phyloP scores from a whole-genome alignment of 2,329 filamentous ascomycete genomes.

The Beauveria sp. region DNA sequence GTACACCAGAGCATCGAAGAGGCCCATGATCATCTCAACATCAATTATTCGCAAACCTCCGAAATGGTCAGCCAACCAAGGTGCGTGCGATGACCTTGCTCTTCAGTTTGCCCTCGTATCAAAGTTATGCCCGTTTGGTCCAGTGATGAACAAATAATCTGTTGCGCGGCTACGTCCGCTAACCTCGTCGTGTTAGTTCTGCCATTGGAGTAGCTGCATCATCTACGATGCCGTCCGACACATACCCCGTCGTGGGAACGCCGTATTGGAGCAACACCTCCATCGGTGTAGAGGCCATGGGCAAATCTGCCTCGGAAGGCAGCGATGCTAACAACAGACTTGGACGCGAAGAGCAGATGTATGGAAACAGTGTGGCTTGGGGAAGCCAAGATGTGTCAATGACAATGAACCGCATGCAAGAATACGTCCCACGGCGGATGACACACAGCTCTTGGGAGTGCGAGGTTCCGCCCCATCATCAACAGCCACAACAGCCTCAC shows the following conservation, averaged over 20 bases:
- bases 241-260: neutral
- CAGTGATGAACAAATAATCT: neutral
- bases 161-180: neutral
- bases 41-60: neutral
- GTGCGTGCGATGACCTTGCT: neutral
- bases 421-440: slow-evolving; percentile 1
- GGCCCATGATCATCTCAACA: neutral
- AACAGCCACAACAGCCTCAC: neutral
- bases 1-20: neutral
- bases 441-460: neutral
- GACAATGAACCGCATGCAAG: neutral
- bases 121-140: no score
- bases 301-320: neutral
- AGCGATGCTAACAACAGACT: neutral
- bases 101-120: neutral
- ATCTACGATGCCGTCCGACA: neutral
- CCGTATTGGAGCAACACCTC: neutral
- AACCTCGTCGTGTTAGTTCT: neutral
- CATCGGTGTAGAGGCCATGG: neutral
- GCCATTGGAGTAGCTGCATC: neutral
- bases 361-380: neutral
- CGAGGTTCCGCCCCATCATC: neutral
- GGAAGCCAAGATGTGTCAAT: neutral
- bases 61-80: neutral
- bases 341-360: neutral